Conservation (phyloP, 1,284 basidiomycete species). For the Puccinia hordei region DNA sequence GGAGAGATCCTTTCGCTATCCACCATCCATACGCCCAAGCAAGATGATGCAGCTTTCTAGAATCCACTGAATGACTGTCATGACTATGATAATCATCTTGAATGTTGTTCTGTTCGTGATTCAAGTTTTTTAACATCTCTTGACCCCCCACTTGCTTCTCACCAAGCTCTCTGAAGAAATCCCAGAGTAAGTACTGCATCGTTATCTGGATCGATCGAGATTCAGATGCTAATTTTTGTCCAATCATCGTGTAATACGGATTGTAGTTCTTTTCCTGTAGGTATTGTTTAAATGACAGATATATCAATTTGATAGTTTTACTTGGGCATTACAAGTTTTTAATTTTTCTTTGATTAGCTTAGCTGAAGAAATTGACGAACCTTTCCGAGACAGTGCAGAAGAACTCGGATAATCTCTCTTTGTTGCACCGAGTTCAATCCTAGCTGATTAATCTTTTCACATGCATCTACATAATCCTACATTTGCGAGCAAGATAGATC, state of each 20-base stretch:
- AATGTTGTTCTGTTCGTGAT: constrained; percentile 54
- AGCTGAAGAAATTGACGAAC: constrained; percentile 62
- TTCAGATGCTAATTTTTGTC: constrained; percentile 65
- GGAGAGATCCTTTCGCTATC: constrained; percentile 72
- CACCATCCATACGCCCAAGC: constrained; percentile 81
- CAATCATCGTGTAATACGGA: constrained; percentile 89
- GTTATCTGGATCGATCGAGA: constrained; percentile 78
- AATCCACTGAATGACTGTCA: constrained; percentile 63
- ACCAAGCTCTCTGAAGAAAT: constrained; percentile 88
- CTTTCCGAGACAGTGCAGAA: constrained; percentile 89
- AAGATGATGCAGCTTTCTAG: constrained; percentile 66
- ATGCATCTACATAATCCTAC: constrained; percentile 91
- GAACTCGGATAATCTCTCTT: constrained; percentile 86
- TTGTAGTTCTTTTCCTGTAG: constrained; percentile 84
- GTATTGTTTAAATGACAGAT: background rate
- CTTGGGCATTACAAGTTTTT: background rate
- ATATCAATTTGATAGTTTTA: background rate
- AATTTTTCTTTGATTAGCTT: background rate
- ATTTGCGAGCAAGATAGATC: background rate
- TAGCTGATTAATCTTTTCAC: constrained; percentile 78
- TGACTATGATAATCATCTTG: too few relatives aligned
- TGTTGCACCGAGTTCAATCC: constrained; percentile 86
- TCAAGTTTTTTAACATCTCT: constrained; percentile 70
- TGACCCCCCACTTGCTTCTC: constrained; percentile 79
- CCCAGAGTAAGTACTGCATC: constrained; percentile 94